Evolutionary conservation across 805 yeast genomes (phyloP), one percentile per base, ranked within the genome.

Genomic region (Jamesozyma jinghongensis): DNA sequence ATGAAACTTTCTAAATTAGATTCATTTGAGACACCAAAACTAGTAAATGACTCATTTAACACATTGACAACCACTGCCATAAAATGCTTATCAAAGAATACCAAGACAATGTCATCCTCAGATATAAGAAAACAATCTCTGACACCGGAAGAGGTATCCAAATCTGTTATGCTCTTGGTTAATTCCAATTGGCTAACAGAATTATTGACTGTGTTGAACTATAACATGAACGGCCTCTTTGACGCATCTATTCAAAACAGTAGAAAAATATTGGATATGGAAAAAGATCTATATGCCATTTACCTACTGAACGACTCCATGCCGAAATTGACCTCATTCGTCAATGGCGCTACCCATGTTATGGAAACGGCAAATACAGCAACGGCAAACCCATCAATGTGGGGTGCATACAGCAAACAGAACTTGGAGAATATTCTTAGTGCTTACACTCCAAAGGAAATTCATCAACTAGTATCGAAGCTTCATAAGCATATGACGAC

Each of bases 311-410:
- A 65, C 41, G 68, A 78, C 35, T 68, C 77, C 19, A 68, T 86
- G 52, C 90, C 92, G 0, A 81, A 81, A 52, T 52, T 87, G 37
- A 64, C 75, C 13, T 77, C 74, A 20, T 81, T 84, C 56, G 73
- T 86, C 2, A 69, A 70, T 32, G 84, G 79, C 28, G 74, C 79
- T 32, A 81, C 79, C 43, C 69, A 73, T 2, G 56, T 78, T 11
- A 57, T 67, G 3, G 48, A 47, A 30, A 44, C 38, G 10, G 61
- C 69, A 16, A 69, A 70, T 44, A 77, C 77, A 14, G 12, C 18
- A 3, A 12, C 27, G 12, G 62, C 69, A 16, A 70, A 70, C 44
- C 78, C 77, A 14, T 68, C 78, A 1, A 73, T 69, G 49, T 74
- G 81, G 46, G 81, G 77, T 47, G 80, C 81, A 10, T 81, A 78